Base-by-base conservation (phyloP, 345 rosid genomes). In the Erysimum cheiranthoides region DNA sequence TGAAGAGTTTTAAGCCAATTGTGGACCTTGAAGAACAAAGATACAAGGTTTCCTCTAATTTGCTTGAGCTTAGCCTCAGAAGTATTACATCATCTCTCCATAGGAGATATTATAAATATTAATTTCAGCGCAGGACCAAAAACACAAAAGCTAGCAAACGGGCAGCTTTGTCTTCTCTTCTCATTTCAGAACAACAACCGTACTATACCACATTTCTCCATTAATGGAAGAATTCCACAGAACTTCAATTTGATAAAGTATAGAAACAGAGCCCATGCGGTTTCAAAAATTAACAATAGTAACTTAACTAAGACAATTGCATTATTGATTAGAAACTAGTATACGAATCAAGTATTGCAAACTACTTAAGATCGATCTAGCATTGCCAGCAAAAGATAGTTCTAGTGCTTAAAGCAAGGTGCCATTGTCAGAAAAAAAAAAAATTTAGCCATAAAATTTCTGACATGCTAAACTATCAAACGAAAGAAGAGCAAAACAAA, bases 291-390 rank as follows among this genome's bases (percentile, higher is more conserved):
- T 42, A 39, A 28, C 53, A 70, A 30, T 25, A 31, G 53, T 62
- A 13, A 62, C 62, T 39, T 39, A 21, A 53, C 53, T 5, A 61
- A 50, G 42, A 72, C 38, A 43, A 57, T 25, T 25, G 32, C n/a
- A 74, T n/a, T 18, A 74, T 12, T 38, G 27, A 12, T n/a, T 3
- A n/a, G 10, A 45, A 38, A 59, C n/a, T 13, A 59, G 35, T 46
- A 59, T 7, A 40, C 5, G 47, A 71, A 45, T 34, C n/a, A 45
- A 18, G 58, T 46, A 42, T 42, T 9, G 1, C 11, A 8, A 39
- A 61, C 3, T 25, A 35, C 35, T 40, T 61, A 61, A 13, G 35
- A 40, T 39, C 34, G 7, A 61, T 39, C 62, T 11, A 68, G 62
- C 50, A 69, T 30, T 28, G 42, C 31, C 30, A 69, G 31, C 18